Conservation (phyloP, 23 red algal species). For the Chondrus crispus region DNA sequence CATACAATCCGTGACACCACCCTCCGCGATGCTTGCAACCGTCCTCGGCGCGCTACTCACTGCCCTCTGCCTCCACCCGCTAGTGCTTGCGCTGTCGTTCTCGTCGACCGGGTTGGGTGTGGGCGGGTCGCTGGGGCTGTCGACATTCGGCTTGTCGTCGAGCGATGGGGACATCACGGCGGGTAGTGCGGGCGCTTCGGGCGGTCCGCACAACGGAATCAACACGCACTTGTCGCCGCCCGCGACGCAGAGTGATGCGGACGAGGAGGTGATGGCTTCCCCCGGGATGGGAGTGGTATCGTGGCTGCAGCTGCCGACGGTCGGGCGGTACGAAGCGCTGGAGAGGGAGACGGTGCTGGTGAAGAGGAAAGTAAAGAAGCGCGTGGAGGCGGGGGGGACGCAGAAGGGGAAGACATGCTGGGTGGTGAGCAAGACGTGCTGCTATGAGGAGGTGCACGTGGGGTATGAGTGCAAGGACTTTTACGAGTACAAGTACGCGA, state of each 20-base stretch:
- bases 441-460: constrained; percentile 33
- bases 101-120: constrained; percentile 1
- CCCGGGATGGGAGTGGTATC: no score
- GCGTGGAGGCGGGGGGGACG: no score
- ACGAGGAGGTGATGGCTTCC: no score
- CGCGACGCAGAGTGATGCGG: background rate
- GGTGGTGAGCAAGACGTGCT: constrained; percentile 24
- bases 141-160: background rate
- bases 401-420: no score
- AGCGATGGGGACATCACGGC: background rate
- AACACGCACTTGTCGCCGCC: constrained; percentile 4
- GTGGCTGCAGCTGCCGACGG: background rate
- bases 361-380: no score
- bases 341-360: no score
- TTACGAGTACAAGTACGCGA: constrained; percentile 30
- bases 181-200: background rate
- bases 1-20: no score
- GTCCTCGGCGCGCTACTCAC: background rate
- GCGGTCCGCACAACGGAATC: background rate
- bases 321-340: background rate
- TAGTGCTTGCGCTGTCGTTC: background rate
- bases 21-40: no score
- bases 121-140: background rate
- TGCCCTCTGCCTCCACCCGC: background rate
- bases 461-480: constrained; percentile 46